phyloP scores from a whole-genome alignment of 495 filamentous ascomycete species.

The Xylaria grammica region DNA sequence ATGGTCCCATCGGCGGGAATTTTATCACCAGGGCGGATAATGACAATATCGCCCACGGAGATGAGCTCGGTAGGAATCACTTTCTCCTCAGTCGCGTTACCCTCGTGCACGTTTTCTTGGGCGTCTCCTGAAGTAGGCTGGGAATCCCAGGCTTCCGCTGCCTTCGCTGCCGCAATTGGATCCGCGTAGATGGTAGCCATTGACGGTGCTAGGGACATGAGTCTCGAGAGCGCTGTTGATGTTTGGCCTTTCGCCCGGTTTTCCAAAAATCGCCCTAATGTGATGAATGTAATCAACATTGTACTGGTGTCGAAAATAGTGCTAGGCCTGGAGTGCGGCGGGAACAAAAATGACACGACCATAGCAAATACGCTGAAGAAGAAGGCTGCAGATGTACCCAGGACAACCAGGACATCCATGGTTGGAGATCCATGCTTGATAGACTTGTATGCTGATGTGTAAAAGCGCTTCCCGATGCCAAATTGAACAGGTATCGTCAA shows the following conservation, averaged over 20 bases:
- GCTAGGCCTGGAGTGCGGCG: slow-evolving; percentile 75
- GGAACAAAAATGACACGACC: slow-evolving; percentile 72
- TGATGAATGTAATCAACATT: slow-evolving; percentile 98
- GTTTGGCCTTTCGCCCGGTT: slow-evolving; percentile 97
- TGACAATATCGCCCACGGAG: slow-evolving; percentile 90
- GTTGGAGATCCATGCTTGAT: slow-evolving; percentile 88
- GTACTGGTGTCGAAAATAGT: slow-evolving; percentile 98
- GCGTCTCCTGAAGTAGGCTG: slow-evolving; percentile 42
- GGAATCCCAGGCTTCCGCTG: slow-evolving; percentile 76
- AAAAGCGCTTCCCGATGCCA: slow-evolving; percentile 92
- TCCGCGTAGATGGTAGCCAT: slow-evolving; percentile 99
- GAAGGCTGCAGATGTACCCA: slow-evolving; percentile 96
- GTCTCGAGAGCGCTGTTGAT: slow-evolving; percentile 87
- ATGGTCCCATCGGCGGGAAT: slow-evolving; percentile 92
- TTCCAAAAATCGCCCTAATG: slow-evolving; percentile 88
- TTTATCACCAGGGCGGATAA: slow-evolving; percentile 93
- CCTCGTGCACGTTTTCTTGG: slow-evolving; percentile 50
- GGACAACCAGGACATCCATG: slow-evolving; percentile 95
- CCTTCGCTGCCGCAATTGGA: slow-evolving; percentile 89
- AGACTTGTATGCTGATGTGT: slow-evolving; percentile 87
- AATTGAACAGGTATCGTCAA: slow-evolving; percentile 96
- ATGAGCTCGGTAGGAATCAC: slow-evolving; percentile 92
- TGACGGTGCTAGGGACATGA: slow-evolving; percentile 95
- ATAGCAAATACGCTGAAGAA: slow-evolving; percentile 94
- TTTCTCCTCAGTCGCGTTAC: slow-evolving; percentile 75